Base-by-base conservation (phyloP, 78 protist genomes). In the Monocercomonoides exilis region DNA sequence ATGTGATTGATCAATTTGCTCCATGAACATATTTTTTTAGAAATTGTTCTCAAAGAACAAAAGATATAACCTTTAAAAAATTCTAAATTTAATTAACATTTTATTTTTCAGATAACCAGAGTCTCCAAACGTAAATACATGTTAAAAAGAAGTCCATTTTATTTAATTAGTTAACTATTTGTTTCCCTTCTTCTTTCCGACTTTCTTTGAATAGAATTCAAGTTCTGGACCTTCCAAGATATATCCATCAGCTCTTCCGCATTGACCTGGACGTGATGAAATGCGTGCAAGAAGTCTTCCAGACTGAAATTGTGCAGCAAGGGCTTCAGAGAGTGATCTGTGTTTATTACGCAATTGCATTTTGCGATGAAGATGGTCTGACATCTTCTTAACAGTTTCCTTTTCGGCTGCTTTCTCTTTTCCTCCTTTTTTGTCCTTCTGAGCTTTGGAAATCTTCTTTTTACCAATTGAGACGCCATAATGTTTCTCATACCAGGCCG, bases 211-310 rank as follows among this genome's bases (percentile, higher is more conserved):
- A 95, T 98, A 98, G 98, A 97, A 97, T 77, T 93, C 96, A 41
- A 98, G 94, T 93, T 98, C 99, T 46, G 94, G 92, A 63, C 99
- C 99, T 90, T 98, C 99, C 41, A 98, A 97, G 91, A 98, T 85
- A 96, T 95, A 95, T 77, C 99, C 99, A 90, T 97, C 99, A 88
- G 92, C 86, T 64, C 97, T 95, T 44, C 99, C 99, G 82, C 91
- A 84, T 93, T 97, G 99, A 45, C 98, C 98, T 36, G 98, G 98
- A 36, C 93, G 87, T 3, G 93, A 86, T 6, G 99, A 82, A 94
- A 97, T 91, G 87, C 87, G 0, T 45, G 98, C 99, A 91, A 89
- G 89, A 79, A 98, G 90, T 38, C 97, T 96, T 44, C 99, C 99
- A 33, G 94, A 81, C 82, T 84, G 64, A 92, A 97, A 90, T 91